Conservation (phyloP, 495 filamentous ascomycete genomes). For the Talaromyces wortmannii region DNA sequence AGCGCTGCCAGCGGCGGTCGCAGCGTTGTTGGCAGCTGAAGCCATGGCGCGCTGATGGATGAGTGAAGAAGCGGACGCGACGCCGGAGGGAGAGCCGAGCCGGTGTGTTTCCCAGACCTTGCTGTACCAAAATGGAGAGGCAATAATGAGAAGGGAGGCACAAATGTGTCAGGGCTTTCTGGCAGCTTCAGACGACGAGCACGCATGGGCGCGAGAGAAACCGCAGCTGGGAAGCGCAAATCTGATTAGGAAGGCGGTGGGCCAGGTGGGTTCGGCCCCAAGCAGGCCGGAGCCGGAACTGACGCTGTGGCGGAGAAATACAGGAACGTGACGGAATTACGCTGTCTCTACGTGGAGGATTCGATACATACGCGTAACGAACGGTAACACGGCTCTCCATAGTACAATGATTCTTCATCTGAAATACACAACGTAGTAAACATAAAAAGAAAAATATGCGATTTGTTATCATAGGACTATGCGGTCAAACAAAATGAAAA, state of each 20-base stretch:
- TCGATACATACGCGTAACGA: no score
- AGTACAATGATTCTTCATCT: no score
- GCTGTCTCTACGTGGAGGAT: no score
- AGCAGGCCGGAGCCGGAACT: no score
- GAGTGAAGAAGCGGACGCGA: neutral
- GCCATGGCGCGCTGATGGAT: neutral
- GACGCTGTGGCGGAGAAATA: no score
- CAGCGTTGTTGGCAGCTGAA: conserved; percentile 1
- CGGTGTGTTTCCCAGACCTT: neutral
- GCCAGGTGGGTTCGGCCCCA: neutral
- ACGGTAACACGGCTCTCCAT: no score
- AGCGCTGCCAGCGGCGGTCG: conserved; percentile 7
- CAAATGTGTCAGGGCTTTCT: neutral
- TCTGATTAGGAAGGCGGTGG: neutral
- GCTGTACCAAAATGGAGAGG: neutral
- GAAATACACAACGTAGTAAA: no score
- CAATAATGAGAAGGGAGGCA: neutral
- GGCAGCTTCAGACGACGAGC: neutral
- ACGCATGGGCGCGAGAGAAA: neutral
- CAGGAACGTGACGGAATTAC: no score
- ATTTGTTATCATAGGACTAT: no score
- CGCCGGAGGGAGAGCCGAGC: neutral
- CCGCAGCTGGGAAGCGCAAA: neutral
- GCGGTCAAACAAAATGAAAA: neutral
- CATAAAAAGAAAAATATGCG: neutral